phyloP scores from a whole-genome alignment of 345 rosid species.

The Arabidopsis arenosa region DNA sequence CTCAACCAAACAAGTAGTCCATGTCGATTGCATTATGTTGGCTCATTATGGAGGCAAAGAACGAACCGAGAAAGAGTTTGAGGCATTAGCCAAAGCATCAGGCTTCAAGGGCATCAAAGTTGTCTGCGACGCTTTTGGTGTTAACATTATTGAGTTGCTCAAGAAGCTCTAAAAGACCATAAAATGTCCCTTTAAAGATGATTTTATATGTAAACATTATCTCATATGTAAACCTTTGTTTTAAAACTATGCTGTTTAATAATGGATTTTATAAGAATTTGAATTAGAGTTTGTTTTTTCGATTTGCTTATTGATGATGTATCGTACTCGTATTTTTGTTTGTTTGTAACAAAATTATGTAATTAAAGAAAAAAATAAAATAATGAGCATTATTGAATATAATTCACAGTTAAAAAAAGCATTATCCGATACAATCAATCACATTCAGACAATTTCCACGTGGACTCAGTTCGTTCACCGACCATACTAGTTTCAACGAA shows the following conservation, averaged over 20 bases:
- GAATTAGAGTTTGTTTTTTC: constrained; percentile 14
- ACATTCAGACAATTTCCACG: constrained; percentile 24
- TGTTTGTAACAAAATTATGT: background rate
- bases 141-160: constrained; percentile 74
- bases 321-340: constrained; percentile 1
- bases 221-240: background rate
- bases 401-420: background rate
- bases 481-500: constrained; percentile 33
- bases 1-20: constrained; percentile 64
- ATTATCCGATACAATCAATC: constrained; percentile 4
- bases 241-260: constrained; percentile 22
- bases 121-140: constrained; percentile 60
- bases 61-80: constrained; percentile 81
- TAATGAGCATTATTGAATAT: background rate
- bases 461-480: constrained; percentile 29
- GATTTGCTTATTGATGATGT: background rate
- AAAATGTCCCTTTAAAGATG: background rate
- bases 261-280: constrained; percentile 6
- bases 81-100: constrained; percentile 69
- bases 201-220: background rate
- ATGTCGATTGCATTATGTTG: constrained; percentile 85
- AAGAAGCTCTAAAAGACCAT: constrained; percentile 45
- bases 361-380: background rate
- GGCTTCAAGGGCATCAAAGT: constrained; percentile 81
- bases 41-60: constrained; percentile 98